phyloP scores from a whole-genome alignment of 2,329 filamentous ascomycete species.

The Exophiala phaeomuriformis region DNA sequence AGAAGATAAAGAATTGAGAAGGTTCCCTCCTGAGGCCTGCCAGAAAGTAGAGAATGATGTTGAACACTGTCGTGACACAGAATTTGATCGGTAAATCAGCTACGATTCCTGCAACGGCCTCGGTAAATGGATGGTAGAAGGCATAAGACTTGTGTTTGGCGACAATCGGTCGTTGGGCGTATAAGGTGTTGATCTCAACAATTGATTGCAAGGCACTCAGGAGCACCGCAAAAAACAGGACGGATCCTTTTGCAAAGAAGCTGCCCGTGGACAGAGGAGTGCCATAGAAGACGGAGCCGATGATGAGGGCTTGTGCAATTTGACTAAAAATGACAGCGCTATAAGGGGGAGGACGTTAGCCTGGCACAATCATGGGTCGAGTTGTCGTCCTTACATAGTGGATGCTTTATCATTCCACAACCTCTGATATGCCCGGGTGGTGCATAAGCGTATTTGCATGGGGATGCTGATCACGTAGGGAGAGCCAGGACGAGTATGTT shows the following conservation, averaged over 20 bases:
- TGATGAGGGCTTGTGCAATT: constrained; percentile 52
- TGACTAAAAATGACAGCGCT: constrained; percentile 56
- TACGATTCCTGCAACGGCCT: constrained; percentile 40
- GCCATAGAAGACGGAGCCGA: constrained; percentile 61
- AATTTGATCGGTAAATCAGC: constrained; percentile 50
- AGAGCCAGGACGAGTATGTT: constrained; percentile 49
- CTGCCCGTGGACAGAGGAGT: constrained; percentile 51
- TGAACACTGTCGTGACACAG: constrained; percentile 54
- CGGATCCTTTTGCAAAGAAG: constrained; percentile 57
- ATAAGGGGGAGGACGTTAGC: neutral
- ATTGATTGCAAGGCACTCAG: constrained; percentile 58
- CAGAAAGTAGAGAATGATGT: constrained; percentile 58
- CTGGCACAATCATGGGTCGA: constrained; percentile 32
- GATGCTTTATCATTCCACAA: constrained; percentile 55
- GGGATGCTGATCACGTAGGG: constrained; percentile 50
- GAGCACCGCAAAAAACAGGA: constrained; percentile 57
- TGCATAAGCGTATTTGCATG: constrained; percentile 50
- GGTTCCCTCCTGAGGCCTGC: constrained; percentile 49
- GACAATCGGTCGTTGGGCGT: constrained; percentile 53
- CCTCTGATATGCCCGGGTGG: constrained; percentile 57
- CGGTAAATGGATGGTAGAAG: constrained; percentile 49
- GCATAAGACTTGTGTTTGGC: constrained; percentile 54
- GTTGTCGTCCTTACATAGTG: constrained; percentile 47
- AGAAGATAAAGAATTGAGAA: constrained; percentile 56
- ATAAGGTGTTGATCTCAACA: constrained; percentile 60